Conservation (phyloP, 164 flowering plant genomes). For the Magnolia changhungtana region DNA sequence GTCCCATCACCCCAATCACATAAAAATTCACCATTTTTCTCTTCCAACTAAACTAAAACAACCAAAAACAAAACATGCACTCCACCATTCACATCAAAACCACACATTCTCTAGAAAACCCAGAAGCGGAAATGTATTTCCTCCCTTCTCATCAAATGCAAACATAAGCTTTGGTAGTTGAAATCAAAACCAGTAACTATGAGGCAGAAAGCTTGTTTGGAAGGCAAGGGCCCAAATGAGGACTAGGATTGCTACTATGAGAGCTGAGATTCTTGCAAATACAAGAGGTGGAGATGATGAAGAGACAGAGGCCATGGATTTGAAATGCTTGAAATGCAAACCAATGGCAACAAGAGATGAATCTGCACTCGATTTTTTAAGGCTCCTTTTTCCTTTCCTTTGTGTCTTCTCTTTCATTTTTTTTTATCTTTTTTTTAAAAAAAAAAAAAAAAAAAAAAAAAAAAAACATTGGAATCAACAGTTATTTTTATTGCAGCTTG, state of each 20-base stretch:
- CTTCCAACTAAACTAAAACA: background rate
- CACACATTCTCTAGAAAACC: background rate
- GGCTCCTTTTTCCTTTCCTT: background rate
- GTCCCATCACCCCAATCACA: background rate
- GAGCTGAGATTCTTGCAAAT: constrained; percentile 63
- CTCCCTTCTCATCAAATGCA: background rate
- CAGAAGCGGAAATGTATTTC: background rate
- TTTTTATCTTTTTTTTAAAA: background rate
- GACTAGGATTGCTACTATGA: constrained; percentile 57
- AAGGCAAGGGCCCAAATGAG: constrained; percentile 61
- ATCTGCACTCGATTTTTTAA: background rate
- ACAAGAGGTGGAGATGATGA: constrained; percentile 38
- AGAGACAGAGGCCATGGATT: constrained; percentile 15
- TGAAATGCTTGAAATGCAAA: background rate
- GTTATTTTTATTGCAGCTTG: no score
- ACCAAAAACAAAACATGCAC: background rate
- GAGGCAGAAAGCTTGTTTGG: constrained; percentile 60
- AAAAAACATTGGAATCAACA: no score
- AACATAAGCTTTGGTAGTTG: background rate
- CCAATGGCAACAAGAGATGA: background rate
- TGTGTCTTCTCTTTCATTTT: background rate
- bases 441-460: no score
- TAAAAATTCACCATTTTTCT: background rate
- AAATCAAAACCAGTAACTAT: background rate
- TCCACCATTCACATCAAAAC: constrained; percentile 3